phyloP scores from a whole-genome alignment of 2,329 filamentous ascomycete species.

The Cladorrhinum sp. region DNA sequence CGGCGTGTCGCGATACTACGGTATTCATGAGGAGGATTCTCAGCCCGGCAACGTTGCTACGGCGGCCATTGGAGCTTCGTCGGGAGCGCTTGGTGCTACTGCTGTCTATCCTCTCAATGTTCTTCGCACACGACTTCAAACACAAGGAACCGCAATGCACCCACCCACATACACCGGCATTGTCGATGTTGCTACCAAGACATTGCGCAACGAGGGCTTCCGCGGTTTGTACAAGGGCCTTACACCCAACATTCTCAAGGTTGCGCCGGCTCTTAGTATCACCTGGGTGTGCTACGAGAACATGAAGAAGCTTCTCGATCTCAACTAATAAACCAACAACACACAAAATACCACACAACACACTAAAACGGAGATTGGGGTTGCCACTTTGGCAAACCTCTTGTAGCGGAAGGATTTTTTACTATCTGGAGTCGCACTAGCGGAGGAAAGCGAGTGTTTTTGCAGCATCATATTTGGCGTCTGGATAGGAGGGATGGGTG shows the following conservation, averaged over 20 bases:
- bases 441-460: constrained; percentile 5
- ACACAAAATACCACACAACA: not conserved
- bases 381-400: not conserved
- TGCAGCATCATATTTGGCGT: constrained; percentile 22
- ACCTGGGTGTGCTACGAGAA: constrained; percentile 94
- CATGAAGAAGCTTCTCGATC: constrained; percentile 67
- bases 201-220: constrained; percentile 76
- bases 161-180: constrained; percentile 88
- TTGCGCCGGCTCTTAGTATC: constrained; percentile 92
- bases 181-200: constrained; percentile 81
- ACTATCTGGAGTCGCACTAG: not conserved
- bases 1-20: constrained; percentile 65
- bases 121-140: constrained; percentile 85
- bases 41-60: constrained; percentile 78
- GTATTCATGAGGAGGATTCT: constrained; percentile 80
- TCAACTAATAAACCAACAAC: constrained; percentile 38
- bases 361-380: not conserved
- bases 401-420: not conserved
- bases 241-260: constrained; percentile 93
- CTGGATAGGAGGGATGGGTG: constrained; percentile 8
- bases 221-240: constrained; percentile 91
- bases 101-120: constrained; percentile 95
- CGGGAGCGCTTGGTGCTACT: constrained; percentile 87
- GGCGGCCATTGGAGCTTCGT: constrained; percentile 84
- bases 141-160: constrained; percentile 90